Percentiles rank a stretch among this genome's conserved stretches.
phyloP scores from a whole-genome alignment of 129 eudicot species.

The Escallonia rubra region DNA sequence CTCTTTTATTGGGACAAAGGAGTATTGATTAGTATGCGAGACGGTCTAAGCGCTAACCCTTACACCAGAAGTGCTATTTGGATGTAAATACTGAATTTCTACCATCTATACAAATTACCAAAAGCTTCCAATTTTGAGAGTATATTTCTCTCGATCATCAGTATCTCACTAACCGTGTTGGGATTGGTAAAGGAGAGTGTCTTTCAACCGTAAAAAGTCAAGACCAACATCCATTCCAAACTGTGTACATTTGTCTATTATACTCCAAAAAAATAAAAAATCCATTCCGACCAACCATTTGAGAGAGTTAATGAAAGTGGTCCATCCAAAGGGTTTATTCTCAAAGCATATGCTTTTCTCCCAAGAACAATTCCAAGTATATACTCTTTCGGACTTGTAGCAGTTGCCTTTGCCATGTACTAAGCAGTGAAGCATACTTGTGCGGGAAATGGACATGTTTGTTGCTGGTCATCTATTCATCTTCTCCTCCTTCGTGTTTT shows the following conservation, averaged over 20 bases:
- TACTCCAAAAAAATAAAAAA: neutral
- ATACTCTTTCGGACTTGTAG: neutral
- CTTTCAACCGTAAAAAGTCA: neutral
- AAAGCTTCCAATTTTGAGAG: too few species aligned
- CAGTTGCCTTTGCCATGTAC: neutral
- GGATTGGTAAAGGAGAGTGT: neutral
- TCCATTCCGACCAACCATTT: neutral
- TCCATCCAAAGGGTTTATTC: neutral
- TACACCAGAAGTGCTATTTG: too few species aligned
- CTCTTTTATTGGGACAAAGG: too few species aligned
- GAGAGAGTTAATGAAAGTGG: neutral
- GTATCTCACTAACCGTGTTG: neutral
- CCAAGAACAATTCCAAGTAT: neutral
- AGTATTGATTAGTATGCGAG: too few species aligned
- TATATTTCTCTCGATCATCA: too few species aligned
- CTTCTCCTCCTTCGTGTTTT: neutral
- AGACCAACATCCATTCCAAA: neutral
- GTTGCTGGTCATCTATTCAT: slow-evolving; percentile 42
- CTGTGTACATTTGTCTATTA: neutral
- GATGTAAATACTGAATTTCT: too few species aligned
- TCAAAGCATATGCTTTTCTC: neutral
- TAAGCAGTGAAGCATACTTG: neutral
- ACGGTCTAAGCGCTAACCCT: too few species aligned
- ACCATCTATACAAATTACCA: too few species aligned
- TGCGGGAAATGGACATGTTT: slow-evolving; percentile 24